phyloP scores from a whole-genome alignment of 1,284 basidiomycete genomes.

The Ustilago bromivora region DNA sequence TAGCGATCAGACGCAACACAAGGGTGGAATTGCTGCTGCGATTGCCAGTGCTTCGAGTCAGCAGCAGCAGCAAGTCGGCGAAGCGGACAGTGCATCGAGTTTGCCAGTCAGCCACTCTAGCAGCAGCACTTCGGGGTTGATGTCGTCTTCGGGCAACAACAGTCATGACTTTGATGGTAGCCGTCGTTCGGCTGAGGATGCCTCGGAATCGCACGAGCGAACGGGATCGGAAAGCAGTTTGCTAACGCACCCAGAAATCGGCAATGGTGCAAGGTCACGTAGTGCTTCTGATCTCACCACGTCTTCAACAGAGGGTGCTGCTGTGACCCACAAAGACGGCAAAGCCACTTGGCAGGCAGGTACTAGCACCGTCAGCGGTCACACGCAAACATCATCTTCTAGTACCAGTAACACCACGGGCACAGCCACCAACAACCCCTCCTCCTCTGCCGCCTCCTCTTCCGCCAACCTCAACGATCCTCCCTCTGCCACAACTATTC shows the following conservation, averaged over 20 bases:
- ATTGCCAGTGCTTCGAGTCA: not conserved
- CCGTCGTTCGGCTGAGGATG: conserved; percentile 8
- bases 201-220: conserved; percentile 21
- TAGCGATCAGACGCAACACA: conserved; percentile 44
- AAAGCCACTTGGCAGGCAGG: not conserved
- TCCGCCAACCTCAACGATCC: conserved; percentile 13
- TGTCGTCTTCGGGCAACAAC: conserved; percentile 29
- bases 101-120: conserved; percentile 28
- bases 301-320: conserved; percentile 30
- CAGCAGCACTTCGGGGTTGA: conserved; percentile 13
- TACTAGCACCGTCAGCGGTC: conserved; percentile 8
- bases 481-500: not conserved
- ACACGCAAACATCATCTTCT: conserved; percentile 19
- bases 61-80: conserved; percentile 8
- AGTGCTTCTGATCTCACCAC: conserved; percentile 48
- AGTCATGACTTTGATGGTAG: conserved; percentile 38
- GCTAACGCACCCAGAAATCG: conserved; percentile 17
- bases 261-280: conserved; percentile 25
- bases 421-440: conserved; percentile 6
- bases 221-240: conserved; percentile 43
- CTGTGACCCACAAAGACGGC: conserved; percentile 12
- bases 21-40: conserved; percentile 9
- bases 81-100: not conserved
- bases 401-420: not conserved
- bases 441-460: conserved; percentile 18